Conservation (phyloP, 805 yeast genomes). For the Limtongozyma cylindracea region DNA sequence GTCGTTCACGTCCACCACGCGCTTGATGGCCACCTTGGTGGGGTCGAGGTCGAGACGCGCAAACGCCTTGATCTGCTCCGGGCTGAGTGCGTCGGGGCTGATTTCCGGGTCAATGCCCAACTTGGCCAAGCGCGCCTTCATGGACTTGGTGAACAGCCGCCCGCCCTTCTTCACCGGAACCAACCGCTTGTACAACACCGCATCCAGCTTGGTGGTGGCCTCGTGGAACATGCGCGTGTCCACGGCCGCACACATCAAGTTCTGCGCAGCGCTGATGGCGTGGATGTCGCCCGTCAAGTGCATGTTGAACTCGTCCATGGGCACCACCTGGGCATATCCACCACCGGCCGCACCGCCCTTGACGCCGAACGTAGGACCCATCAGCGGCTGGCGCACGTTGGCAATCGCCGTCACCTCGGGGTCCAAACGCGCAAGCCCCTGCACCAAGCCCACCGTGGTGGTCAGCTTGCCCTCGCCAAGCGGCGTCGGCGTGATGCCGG, state of each 20-base stretch:
- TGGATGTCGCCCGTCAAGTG: constrained; percentile 74
- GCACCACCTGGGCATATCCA: constrained; percentile 70
- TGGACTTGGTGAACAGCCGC: constrained; percentile 40
- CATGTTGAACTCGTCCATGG: constrained; percentile 77
- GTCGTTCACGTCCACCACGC: constrained; percentile 72
- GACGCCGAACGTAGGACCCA: constrained; percentile 79
- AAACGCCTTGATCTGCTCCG: constrained; percentile 37
- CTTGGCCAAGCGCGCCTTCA: constrained; percentile 40
- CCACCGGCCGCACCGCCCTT: constrained; percentile 89
- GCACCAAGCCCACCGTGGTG: constrained; percentile 63
- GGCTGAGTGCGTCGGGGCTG: constrained; percentile 46
- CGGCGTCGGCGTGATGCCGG: constrained; percentile 75
- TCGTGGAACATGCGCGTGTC: constrained; percentile 78
- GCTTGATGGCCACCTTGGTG: constrained; percentile 54
- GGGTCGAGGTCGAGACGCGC: constrained; percentile 60
- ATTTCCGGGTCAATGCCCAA: constrained; percentile 46
- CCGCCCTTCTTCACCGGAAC: constrained; percentile 54
- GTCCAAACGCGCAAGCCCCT: constrained; percentile 51
- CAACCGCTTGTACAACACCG: constrained; percentile 45
- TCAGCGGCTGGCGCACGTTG: constrained; percentile 67
- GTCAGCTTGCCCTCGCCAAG: constrained; percentile 74
- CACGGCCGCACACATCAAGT: constrained; percentile 62
- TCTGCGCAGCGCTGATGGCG: constrained; percentile 65
- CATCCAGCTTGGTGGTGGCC: constrained; percentile 47
- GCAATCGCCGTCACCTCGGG: constrained; percentile 52